These are phyloP conservation scores for Pythium sp. DNA, from an alignment of 352 stramenopile genomes.

Conservation along the genomic window DNA sequence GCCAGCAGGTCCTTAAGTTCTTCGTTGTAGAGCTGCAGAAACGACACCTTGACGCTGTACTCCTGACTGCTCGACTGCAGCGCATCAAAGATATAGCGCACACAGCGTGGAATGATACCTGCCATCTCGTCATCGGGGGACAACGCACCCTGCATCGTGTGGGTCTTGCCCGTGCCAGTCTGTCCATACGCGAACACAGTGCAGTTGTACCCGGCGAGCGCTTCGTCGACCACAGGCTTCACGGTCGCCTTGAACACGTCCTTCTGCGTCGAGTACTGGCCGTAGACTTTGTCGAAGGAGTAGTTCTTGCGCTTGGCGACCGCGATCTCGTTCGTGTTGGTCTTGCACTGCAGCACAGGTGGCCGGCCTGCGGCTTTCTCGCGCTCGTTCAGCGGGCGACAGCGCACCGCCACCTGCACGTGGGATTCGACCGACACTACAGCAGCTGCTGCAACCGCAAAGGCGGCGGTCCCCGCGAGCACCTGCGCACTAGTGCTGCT, in stretches of 20 bases:
- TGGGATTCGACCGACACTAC: conserved; percentile 25
- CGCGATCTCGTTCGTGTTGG: conserved; percentile 80
- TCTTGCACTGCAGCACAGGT: conserved; percentile 84
- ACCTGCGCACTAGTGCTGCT: background rate
- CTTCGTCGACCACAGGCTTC: conserved; percentile 94
- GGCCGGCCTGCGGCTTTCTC: conserved; percentile 79
- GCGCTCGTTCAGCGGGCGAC: conserved; percentile 84
- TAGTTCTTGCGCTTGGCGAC: conserved; percentile 90
- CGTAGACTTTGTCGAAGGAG: conserved; percentile 91
- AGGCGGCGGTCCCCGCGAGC: background rate
- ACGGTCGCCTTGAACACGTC: conserved; percentile 95
- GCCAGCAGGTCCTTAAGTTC: conserved; percentile 93
- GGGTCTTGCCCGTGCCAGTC: conserved; percentile 96
- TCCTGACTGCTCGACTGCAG: conserved; percentile 88
- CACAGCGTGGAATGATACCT: conserved; percentile 94
- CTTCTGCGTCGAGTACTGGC: conserved; percentile 95
- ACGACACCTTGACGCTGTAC: conserved; percentile 94
- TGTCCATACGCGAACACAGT: conserved; percentile 98
- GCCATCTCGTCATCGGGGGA: conserved; percentile 78
- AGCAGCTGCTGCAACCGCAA: background rate
- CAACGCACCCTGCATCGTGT: conserved; percentile 98
- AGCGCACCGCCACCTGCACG: conserved; percentile 90
- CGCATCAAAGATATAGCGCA: conserved; percentile 94
- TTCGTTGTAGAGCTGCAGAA: conserved; percentile 99
- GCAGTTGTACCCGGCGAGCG: conserved; percentile 94